Conservation (phyloP, 2,329 filamentous ascomycete genomes). For the Diaporthe sp. region DNA sequence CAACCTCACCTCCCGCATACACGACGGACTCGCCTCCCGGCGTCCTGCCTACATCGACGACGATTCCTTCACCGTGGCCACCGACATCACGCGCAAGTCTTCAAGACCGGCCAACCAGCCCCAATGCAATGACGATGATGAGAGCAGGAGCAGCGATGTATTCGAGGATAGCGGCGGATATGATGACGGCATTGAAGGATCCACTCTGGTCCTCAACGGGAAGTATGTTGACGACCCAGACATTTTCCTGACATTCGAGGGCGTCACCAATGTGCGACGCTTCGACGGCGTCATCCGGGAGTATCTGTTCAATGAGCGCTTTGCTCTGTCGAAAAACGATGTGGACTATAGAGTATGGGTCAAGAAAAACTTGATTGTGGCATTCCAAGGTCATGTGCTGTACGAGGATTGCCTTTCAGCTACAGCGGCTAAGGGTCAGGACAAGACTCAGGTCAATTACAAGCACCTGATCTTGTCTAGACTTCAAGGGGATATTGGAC, state of each 20-base stretch:
- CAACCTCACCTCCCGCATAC: not conserved
- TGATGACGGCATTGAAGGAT: not conserved
- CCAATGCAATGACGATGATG: not conserved
- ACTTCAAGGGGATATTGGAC: not conserved
- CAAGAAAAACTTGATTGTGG: not conserved
- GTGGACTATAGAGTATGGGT: not conserved
- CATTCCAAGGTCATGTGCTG: not conserved
- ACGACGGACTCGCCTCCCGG: not conserved
- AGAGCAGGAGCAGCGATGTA: not conserved
- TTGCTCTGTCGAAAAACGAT: not conserved
- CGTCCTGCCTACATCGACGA: not conserved
- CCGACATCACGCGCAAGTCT: not conserved
- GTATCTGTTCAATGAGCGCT: not conserved
- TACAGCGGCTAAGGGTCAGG: no score
- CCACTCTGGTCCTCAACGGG: not conserved
- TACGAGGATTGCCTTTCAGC: not conserved
- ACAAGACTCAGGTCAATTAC: no score
- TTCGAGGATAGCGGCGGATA: not conserved
- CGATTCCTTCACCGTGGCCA: not conserved
- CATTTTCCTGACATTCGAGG: not conserved
- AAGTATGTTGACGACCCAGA: not conserved
- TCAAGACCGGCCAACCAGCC: not conserved
- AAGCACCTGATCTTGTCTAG: not conserved
- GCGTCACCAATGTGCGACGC: not conserved
- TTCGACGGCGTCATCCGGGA: not conserved